These are phyloP conservation scores for Mycocalia duriaeana DNA, from an alignment of 1,284 basidiomycete species.

Conservation along the genomic window DNA sequence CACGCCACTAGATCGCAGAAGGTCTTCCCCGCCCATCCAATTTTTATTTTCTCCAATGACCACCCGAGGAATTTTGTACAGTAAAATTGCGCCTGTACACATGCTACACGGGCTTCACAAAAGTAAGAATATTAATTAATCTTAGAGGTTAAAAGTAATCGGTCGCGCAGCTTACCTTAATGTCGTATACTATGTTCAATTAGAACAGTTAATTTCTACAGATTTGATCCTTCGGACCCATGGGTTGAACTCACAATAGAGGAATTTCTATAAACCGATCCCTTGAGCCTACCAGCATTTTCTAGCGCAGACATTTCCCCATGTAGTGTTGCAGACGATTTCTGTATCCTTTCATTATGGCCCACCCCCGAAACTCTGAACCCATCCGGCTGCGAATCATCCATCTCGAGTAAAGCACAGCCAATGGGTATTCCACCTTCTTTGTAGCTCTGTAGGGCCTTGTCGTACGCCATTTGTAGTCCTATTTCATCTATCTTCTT, in stretches of 20 bases:
- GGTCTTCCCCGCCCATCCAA: slow-evolving; percentile 45
- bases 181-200: slow-evolving; percentile 35
- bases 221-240: not conserved
- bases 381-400: slow-evolving; percentile 20
- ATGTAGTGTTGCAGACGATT: slow-evolving; percentile 47
- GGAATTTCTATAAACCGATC: slow-evolving; percentile 37
- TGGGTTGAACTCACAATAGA: slow-evolving; percentile 37
- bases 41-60: slow-evolving; percentile 57
- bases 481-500: slow-evolving; percentile 15
- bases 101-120: slow-evolving; percentile 51
- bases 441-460: slow-evolving; percentile 38
- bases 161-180: slow-evolving; percentile 34
- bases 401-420: slow-evolving; percentile 33
- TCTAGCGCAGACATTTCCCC: slow-evolving; percentile 53
- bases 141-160: not conserved
- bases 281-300: slow-evolving; percentile 41
- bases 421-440: slow-evolving; percentile 62
- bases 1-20: slow-evolving; percentile 44
- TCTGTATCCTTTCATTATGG: slow-evolving; percentile 53
- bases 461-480: slow-evolving; percentile 29
- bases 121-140: not conserved
- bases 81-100: slow-evolving; percentile 56
- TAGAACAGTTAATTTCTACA: slow-evolving; percentile 14
- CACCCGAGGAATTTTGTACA: slow-evolving; percentile 56
- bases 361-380: slow-evolving; percentile 36